A percentile compares a stretch with the other conserved stretches of the same genome.
These are phyloP conservation scores for Magnusiomyces paraingens DNA, from an alignment of 1,139 yeast genomes.

Conservation along the genomic window DNA sequence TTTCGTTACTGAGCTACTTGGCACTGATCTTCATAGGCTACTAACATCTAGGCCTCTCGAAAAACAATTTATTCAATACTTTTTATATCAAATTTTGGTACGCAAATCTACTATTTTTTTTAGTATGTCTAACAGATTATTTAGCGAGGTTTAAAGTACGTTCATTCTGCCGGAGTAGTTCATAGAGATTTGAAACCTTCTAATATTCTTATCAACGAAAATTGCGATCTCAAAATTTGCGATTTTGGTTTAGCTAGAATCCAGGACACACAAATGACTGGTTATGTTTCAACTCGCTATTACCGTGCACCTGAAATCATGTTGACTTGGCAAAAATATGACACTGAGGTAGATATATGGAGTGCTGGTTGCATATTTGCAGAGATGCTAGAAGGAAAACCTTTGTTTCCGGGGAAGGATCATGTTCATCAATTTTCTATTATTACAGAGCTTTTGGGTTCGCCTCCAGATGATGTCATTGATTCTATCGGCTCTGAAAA, in stretches of 20 bases:
- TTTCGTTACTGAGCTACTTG: slow-evolving; percentile 93
- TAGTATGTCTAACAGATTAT: neutral
- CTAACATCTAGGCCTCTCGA: slow-evolving; percentile 90
- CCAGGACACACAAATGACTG: slow-evolving; percentile 99
- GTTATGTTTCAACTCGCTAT: slow-evolving; percentile 93
- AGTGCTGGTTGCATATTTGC: slow-evolving; percentile 98
- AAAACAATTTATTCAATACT: slow-evolving; percentile 93
- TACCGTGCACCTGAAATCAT: slow-evolving; percentile 98
- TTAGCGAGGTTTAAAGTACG: slow-evolving; percentile 78
- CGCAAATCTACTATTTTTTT: slow-evolving; percentile 10
- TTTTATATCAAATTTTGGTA: slow-evolving; percentile 78
- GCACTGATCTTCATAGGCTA: slow-evolving; percentile 89
- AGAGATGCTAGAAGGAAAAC: slow-evolving; percentile 99
- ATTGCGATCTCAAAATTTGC: slow-evolving; percentile 93
- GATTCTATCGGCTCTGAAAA: slow-evolving; percentile 95
- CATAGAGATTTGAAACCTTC: slow-evolving; percentile 94
- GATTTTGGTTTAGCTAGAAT: slow-evolving; percentile 96
- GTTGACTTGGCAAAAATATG: slow-evolving; percentile 99
- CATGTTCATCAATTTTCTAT: slow-evolving; percentile 97
- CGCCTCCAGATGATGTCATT: slow-evolving; percentile 94
- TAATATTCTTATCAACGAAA: slow-evolving; percentile 86
- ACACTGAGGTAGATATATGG: slow-evolving; percentile 98
- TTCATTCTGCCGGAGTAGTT: slow-evolving; percentile 95
- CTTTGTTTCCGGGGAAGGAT: slow-evolving; percentile 96
- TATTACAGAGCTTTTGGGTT: slow-evolving; percentile 90